These are phyloP conservation scores for Rosa lucieae DNA, from an alignment of 306 rosid species.

Conservation along the genomic window DNA sequence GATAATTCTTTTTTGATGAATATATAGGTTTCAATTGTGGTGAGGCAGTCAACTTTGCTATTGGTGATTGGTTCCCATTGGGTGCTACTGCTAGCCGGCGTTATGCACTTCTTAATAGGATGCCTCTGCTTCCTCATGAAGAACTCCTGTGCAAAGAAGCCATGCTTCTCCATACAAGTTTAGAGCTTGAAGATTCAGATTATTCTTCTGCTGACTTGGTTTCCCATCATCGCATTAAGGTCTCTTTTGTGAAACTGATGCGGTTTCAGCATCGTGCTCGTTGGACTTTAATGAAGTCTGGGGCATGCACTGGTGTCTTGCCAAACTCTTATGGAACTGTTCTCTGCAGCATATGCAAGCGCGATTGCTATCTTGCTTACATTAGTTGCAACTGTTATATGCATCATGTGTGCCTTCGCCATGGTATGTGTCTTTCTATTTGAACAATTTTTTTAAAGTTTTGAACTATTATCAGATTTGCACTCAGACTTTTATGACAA, in stretches of 20 bases:
- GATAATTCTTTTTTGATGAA: slow-evolving; percentile 22
- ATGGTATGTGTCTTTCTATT: slow-evolving; percentile 55
- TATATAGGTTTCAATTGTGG: slow-evolving; percentile 93
- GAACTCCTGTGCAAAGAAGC: slow-evolving; percentile 97
- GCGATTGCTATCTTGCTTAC: slow-evolving; percentile 81
- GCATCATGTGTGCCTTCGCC: slow-evolving; percentile 89
- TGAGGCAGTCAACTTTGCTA: slow-evolving; percentile 97
- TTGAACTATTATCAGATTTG: not conserved
- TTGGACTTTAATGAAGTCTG: slow-evolving; percentile 74
- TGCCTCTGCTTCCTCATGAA: slow-evolving; percentile 92
- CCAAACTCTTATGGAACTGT: slow-evolving; percentile 61
- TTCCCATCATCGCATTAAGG: slow-evolving; percentile 54
- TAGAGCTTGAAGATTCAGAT: slow-evolving; percentile 74
- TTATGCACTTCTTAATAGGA: slow-evolving; percentile 79
- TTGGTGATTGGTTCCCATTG: slow-evolving; percentile 92
- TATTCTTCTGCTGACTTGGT: slow-evolving; percentile 46
- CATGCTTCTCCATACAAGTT: slow-evolving; percentile 56
- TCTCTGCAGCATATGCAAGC: slow-evolving; percentile 88
- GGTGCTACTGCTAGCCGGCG: slow-evolving; percentile 91
- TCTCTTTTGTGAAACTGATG: slow-evolving; percentile 71
- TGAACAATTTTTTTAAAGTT: not conserved
- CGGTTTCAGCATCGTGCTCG: slow-evolving; percentile 87
- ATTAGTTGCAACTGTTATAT: slow-evolving; percentile 68
- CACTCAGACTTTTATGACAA: not conserved
- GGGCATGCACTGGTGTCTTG: slow-evolving; percentile 50